phyloP scores from a whole-genome alignment of 75 land plant species.

The Cryptomeria japonica region DNA sequence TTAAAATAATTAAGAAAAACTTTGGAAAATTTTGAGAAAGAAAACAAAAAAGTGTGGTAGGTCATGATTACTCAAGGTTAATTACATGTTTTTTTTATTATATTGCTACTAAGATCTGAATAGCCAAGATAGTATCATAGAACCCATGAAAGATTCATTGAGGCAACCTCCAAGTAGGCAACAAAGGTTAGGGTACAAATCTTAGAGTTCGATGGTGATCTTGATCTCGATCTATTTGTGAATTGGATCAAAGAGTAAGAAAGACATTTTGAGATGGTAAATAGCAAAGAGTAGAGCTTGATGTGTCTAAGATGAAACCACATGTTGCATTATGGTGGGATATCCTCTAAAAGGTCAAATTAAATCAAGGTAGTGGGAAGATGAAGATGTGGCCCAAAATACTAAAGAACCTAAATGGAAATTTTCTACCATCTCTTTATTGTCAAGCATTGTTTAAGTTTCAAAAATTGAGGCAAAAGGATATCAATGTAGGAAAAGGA shows the following conservation, averaged over 20 bases:
- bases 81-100: too few species aligned
- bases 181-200: too few species aligned
- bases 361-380: background rate
- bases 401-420: background rate
- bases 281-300: background rate
- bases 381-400: background rate
- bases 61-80: too few species aligned
- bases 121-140: background rate
- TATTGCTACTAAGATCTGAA: background rate
- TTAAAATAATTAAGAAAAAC: too few species aligned
- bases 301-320: background rate
- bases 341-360: background rate
- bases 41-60: too few species aligned
- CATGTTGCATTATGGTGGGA: background rate
- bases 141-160: background rate
- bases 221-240: background rate
- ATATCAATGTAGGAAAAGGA: too few species aligned
- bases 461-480: too few species aligned
- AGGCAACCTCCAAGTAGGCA: background rate
- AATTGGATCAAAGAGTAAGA: background rate
- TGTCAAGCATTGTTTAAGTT: too few species aligned
- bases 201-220: background rate
- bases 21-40: too few species aligned
- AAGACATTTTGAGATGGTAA: background rate
- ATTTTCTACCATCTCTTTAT: background rate